phyloP scores from a whole-genome alignment of 31 red algal species.

The Porphyra umbilicalis region DNA sequence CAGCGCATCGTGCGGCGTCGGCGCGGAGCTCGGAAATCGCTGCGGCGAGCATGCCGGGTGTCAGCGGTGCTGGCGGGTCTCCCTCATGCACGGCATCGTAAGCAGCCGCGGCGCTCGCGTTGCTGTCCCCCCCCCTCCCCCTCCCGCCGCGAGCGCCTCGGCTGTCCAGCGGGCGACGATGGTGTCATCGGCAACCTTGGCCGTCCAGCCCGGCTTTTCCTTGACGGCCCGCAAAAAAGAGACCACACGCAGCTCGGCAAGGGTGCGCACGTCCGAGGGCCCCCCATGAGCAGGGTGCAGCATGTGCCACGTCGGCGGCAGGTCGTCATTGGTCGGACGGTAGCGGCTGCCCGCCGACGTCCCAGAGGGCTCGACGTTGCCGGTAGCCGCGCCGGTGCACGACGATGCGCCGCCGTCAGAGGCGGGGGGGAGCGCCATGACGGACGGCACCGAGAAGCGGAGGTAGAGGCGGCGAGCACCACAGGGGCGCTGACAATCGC shows the following conservation, averaged over 20 bases:
- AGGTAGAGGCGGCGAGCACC: too few species aligned
- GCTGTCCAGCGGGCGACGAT: neutral
- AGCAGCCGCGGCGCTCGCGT: neutral
- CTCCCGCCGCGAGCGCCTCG: neutral
- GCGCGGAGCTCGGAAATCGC: neutral
- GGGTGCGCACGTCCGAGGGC: too few species aligned
- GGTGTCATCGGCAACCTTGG: neutral
- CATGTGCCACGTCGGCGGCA: neutral
- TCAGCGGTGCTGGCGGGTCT: neutral
- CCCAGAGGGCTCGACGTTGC: too few species aligned
- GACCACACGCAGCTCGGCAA: neutral
- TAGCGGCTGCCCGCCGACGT: neutral
- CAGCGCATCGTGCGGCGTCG: neutral
- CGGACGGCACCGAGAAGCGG: too few species aligned
- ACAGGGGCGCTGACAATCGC: too few species aligned
- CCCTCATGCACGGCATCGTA: neutral
- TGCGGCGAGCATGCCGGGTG: neutral
- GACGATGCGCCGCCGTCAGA: too few species aligned
- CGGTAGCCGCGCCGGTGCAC: too few species aligned
- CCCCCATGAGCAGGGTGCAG: neutral
- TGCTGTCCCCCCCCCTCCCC: neutral
- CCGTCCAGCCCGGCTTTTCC: neutral
- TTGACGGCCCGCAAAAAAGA: neutral
- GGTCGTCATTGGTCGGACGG: neutral
- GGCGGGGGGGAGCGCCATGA: too few species aligned